Evolutionary conservation across 305 asterid genomes (phyloP), one percentile per base, ranked within the genome.

Genomic region (Fraxinus floribunda): DNA sequence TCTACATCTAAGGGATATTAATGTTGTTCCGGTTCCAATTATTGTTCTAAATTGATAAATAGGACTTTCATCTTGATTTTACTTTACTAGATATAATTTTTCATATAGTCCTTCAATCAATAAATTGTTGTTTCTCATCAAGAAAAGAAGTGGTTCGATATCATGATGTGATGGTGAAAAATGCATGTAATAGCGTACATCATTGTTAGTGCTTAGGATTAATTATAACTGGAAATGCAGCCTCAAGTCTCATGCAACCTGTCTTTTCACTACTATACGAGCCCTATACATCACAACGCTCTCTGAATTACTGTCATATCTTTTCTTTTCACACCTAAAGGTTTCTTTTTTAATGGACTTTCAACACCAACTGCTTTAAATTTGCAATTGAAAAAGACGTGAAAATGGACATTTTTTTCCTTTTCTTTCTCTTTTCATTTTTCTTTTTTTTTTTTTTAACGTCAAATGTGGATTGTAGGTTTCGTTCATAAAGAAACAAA

Each of bases 111-210:
- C 13, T 20, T 62, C 71, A 20, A 62, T 62, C 13, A 18, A 62
- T 18, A 62, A 20, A 62, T 20, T 18, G 73, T 24, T 11, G 2
- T 22, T 64, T 64, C 73, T 64, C n/a, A 24, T 24, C 70, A 60
- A 18, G 70, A 24, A 8, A 64, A 32, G 11, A 64, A 62, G 32
- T 64, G 73, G 73, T 64, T 24, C 6, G 5, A 22, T 22, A 5
- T 64, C 73, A 64, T 24, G 73, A 60, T 22, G 72, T 64, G 39
- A 68, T 29, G 18, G 9, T 29, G 38, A 29, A 24, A n/a, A 35
- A 30, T 73, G 76, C 78, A 52, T 46, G 87, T 13, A 75, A 36
- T 20, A 29, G n/a, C 3, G 7, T 29, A 60, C 80, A 52, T 29
- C 57, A 8, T 74, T 64, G 68, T 29, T 77, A 74, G 44, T 22